These are phyloP conservation scores for Mimosa pudica DNA, from an alignment of 306 rosid species.

Conservation along the genomic window DNA sequence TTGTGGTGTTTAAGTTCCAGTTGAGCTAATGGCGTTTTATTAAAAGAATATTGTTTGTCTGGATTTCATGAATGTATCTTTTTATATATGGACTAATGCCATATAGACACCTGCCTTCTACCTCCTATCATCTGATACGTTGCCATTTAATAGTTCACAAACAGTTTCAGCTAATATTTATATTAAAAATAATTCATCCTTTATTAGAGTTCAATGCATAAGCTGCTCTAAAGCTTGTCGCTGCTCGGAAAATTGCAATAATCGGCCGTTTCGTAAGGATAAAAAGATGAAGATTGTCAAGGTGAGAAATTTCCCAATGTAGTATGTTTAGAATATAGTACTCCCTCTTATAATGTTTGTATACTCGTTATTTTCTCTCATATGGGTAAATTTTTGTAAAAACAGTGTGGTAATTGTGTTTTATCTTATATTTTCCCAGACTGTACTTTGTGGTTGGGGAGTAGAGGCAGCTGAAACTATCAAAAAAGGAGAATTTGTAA, in stretches of 20 bases:
- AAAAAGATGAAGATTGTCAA: constrained; percentile 76
- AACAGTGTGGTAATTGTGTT: constrained; percentile 18
- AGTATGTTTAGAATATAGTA: neutral
- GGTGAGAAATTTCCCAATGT: constrained; percentile 47
- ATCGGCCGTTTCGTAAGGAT: constrained; percentile 93
- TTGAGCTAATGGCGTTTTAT: neutral
- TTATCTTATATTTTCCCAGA: constrained; percentile 52
- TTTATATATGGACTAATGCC: neutral
- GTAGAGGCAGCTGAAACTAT: constrained; percentile 80
- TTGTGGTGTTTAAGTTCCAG: neutral
- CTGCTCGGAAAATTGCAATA: constrained; percentile 78
- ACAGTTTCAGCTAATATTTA: neutral
- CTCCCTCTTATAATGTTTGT: neutral
- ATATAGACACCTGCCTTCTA: neutral
- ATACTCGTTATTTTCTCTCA: neutral
- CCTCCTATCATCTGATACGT: neutral
- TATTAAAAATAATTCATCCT: constrained; percentile 3
- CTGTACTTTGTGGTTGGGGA: constrained; percentile 97
- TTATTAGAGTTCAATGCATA: constrained; percentile 86
- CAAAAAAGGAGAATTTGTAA: constrained; percentile 67
- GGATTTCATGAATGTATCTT: neutral
- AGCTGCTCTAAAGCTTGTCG: constrained; percentile 92
- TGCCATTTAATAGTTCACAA: neutral
- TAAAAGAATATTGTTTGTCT: neutral
- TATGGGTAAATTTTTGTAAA: neutral